Conservation (phyloP, 345 rosid genomes). For the Clausena lansium region DNA sequence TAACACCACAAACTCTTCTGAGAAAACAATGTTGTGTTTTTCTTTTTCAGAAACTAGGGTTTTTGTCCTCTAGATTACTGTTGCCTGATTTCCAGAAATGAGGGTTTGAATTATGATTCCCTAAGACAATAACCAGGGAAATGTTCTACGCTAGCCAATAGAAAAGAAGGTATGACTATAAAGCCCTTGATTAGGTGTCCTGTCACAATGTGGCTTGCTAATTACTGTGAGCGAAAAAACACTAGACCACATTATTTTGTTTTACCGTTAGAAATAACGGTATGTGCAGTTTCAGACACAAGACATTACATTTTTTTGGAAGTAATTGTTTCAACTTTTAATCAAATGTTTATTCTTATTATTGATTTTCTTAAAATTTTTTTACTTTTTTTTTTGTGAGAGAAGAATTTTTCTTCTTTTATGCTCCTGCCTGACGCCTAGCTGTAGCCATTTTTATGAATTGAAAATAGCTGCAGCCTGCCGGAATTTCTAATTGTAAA, state of each 20-base stretch:
- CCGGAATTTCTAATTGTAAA: neutral
- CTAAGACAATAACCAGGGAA: neutral
- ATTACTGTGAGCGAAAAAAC: neutral
- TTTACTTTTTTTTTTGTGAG: neutral
- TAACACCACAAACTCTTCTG: conserved; percentile 1
- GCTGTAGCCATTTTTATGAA: neutral
- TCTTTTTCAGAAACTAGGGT: conserved; percentile 16
- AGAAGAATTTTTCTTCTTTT: neutral
- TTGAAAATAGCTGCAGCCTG: neutral
- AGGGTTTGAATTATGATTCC: neutral
- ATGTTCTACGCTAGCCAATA: neutral
- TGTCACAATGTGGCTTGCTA: neutral
- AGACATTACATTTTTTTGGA: neutral
- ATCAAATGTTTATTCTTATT: too few species aligned
- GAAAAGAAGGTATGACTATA: neutral
- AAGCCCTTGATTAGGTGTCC: neutral
- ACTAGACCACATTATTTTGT: neutral
- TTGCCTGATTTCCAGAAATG: neutral
- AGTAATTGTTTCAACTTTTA: too few species aligned
- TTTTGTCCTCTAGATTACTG: neutral
- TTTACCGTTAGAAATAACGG: neutral
- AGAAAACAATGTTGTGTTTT: conserved; percentile 15
- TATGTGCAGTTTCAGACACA: neutral
- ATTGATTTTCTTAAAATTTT: too few species aligned
- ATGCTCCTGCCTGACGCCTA: neutral